Percentiles rank a stretch among this genome's conserved stretches.
These are phyloP conservation scores for Claviceps spartinae DNA, from an alignment of 2,329 filamentous ascomycete species.

Conservation along the genomic window DNA sequence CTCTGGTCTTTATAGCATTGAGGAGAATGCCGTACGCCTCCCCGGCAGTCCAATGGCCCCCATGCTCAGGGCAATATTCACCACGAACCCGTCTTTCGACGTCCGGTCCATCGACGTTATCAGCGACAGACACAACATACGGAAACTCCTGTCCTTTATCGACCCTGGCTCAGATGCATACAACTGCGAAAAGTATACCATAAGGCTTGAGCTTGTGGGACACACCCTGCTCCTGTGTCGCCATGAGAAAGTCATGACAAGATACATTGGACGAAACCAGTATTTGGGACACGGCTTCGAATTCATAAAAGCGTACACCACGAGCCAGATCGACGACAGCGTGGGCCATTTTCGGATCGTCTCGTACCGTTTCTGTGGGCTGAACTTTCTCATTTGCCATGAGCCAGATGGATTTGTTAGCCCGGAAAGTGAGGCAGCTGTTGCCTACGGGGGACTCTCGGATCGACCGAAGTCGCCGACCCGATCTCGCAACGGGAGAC, in stretches of 20 bases:
- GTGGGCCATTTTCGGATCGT: conserved; percentile 32
- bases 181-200: conserved; percentile 22
- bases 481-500: conserved; percentile 6
- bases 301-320: conserved; percentile 32
- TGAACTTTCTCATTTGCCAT: conserved; percentile 28
- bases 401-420: conserved; percentile 30
- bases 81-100: conserved; percentile 24
- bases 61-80: conserved; percentile 29
- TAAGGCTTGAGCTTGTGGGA: conserved; percentile 24
- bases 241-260: conserved; percentile 15
- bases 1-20: conserved; percentile 27
- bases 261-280: conserved; percentile 18
- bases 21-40: conserved; percentile 31
- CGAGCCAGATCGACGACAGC: conserved; percentile 17
- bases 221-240: conserved; percentile 26
- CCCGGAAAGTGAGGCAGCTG: too few species aligned
- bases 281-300: conserved; percentile 29
- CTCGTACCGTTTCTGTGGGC: conserved; percentile 26
- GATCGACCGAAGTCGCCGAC: conserved; percentile 13
- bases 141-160: conserved; percentile 33
- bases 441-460: conserved; percentile 8
- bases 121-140: conserved; percentile 33
- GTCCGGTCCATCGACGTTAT: conserved; percentile 26
- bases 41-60: conserved; percentile 31
- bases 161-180: conserved; percentile 13